Evolutionary conservation across 768 basidiomycete genomes (phyloP).

Genomic region (Wakefieldia striispora): DNA sequence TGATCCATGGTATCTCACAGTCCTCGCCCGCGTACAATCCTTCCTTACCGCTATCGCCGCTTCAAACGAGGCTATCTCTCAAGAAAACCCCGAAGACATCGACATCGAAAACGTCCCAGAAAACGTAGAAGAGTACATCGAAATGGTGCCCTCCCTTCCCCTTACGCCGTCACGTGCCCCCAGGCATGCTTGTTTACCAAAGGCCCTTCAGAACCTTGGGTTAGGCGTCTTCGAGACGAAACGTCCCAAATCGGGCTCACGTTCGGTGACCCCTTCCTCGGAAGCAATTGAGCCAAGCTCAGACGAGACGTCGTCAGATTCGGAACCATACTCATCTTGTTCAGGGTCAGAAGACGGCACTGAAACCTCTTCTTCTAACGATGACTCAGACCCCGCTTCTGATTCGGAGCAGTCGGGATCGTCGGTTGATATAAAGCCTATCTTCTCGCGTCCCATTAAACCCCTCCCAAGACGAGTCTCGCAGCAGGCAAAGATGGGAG

Average conservation of each 20-base stretch:
- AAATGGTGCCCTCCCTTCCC: conserved; percentile 45
- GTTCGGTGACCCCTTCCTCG: conserved; percentile 14
- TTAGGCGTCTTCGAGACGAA: conserved; percentile 56
- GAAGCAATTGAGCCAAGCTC: conserved; percentile 1
- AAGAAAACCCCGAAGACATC: conserved; percentile 53
- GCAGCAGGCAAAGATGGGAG: conserved; percentile 29
- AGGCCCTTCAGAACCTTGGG: conserved; percentile 54
- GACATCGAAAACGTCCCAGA: conserved; percentile 64
- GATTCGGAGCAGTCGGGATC: conserved; percentile 7
- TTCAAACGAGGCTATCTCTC: conserved; percentile 54
- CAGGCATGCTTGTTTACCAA: neutral
- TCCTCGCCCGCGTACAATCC: conserved; percentile 61
- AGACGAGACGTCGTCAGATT: conserved; percentile 10
- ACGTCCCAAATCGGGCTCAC: conserved; percentile 18
- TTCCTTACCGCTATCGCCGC: conserved; percentile 68
- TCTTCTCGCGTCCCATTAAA: conserved; percentile 43
- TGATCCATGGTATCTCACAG: conserved; percentile 33
- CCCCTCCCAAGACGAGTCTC: conserved; percentile 45
- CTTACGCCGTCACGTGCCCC: neutral
- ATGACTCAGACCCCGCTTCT: conserved; percentile 6
- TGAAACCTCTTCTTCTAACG: conserved; percentile 5
- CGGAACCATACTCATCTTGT: conserved; percentile 9
- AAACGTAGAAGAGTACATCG: conserved; percentile 52
- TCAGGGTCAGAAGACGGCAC: conserved; percentile 14
- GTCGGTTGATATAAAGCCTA: conserved; percentile 36